A percentile compares a stretch with the other conserved stretches of the same genome.
Conservation (phyloP, 176 grass and related monocot species). For the Musa troglodytarum region DNA sequence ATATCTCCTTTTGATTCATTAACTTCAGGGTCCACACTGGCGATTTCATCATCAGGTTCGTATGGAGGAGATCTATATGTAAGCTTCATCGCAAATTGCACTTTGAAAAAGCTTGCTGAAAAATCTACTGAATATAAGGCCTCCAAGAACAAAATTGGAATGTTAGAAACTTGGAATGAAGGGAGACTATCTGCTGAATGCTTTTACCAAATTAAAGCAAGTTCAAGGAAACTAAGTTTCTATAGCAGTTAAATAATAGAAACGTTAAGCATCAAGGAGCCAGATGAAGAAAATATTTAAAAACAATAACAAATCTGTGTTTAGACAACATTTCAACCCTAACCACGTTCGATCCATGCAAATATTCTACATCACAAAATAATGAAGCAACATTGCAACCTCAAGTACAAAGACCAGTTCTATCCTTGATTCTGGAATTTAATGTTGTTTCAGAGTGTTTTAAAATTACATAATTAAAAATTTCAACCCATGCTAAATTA, state of each 20-base stretch:
- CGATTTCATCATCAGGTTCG: conserved; percentile 62
- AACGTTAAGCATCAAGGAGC: no score
- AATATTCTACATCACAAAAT: background rate
- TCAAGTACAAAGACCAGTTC: no score
- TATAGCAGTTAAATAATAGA: no score
- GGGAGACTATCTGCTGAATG: background rate
- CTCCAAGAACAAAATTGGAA: conserved; percentile 45
- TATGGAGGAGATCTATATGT: conserved; percentile 75
- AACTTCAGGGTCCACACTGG: conserved; percentile 40
- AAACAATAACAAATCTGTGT: background rate
- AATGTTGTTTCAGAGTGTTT: no score
- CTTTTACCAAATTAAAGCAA: background rate
- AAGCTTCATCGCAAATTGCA: conserved; percentile 88
- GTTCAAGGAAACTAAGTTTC: no score
- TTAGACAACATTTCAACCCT: background rate
- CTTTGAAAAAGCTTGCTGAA: conserved; percentile 56
- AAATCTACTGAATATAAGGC: conserved; percentile 69
- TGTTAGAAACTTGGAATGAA: background rate
- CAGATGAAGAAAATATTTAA: no score
- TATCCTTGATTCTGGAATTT: no score
- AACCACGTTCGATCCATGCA: background rate
- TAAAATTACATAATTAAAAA: no score
- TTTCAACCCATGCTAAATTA: background rate
- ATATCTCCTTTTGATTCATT: conserved; percentile 41
- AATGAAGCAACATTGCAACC: no score